A percentile compares a stretch with the other conserved stretches of the same genome.
phyloP scores from a whole-genome alignment of 768 basidiomycete species.

The Pisolithus sp. region DNA sequence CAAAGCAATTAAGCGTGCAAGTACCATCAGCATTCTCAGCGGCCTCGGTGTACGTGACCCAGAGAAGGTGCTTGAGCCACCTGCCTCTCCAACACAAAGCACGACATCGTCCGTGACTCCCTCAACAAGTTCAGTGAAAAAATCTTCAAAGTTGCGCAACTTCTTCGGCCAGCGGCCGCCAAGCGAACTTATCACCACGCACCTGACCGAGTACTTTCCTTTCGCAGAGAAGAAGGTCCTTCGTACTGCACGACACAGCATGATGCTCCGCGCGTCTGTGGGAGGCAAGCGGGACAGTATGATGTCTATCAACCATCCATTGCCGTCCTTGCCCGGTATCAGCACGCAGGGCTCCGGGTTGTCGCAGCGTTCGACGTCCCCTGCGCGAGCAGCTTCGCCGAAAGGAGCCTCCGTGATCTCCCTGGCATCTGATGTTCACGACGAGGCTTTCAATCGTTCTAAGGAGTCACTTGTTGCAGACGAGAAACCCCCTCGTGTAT shows the following conservation, averaged over 20 bases:
- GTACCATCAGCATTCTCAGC: constrained; percentile 89
- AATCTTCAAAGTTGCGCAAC: constrained; percentile 75
- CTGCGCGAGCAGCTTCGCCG: constrained; percentile 42
- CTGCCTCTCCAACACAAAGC: constrained; percentile 43
- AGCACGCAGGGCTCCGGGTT: constrained; percentile 27
- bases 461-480: constrained; percentile 15
- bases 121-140: constrained; percentile 25
- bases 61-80: constrained; percentile 54
- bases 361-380: constrained; percentile 32
- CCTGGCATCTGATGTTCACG: constrained; percentile 28
- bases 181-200: constrained; percentile 92
- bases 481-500: constrained; percentile 64
- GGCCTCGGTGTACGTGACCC: constrained; percentile 86
- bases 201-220: constrained; percentile 94
- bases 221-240: constrained; percentile 87
- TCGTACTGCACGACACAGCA: constrained; percentile 83
- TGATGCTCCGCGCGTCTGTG: constrained; percentile 54
- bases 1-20: constrained; percentile 67
- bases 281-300: constrained; percentile 43
- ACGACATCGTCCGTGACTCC: constrained; percentile 13
- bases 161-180: constrained; percentile 99
- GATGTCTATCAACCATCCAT: constrained; percentile 35
- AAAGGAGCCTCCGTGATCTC: constrained; percentile 36
- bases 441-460: constrained; percentile 25
- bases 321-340: constrained; percentile 35